Evolutionary conservation across 1,139 yeast genomes (phyloP).

Genomic region (Zygosaccharomyces sapae): DNA sequence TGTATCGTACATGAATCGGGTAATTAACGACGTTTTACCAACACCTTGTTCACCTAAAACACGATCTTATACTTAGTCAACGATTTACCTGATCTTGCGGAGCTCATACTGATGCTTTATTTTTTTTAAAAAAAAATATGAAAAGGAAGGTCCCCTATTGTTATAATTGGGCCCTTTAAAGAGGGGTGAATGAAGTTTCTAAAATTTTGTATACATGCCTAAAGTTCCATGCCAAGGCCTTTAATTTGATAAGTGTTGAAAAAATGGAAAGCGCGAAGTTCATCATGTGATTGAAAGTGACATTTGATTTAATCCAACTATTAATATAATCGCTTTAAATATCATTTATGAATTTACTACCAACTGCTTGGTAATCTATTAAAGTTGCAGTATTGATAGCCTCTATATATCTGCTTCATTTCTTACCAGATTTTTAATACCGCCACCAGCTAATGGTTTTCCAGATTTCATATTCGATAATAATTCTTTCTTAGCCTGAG

Average conservation of each 20-base stretch:
- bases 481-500: conserved; percentile 86
- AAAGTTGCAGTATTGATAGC: too few relatives aligned
- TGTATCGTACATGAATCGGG: conserved; percentile 97
- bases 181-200: neutral
- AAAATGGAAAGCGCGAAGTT: neutral
- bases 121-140: neutral
- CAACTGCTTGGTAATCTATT: neutral
- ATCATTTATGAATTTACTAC: neutral
- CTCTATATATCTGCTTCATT: conserved; percentile 36
- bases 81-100: conserved; percentile 29
- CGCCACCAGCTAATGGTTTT: conserved; percentile 89
- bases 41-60: conserved; percentile 92
- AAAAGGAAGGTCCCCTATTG: neutral
- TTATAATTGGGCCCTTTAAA: neutral
- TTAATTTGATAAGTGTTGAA: neutral
- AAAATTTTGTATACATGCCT: neutral
- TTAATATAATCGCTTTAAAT: too few relatives aligned
- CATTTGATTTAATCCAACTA: too few relatives aligned
- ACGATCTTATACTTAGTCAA: conserved; percentile 83
- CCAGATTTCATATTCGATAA: conserved; percentile 84
- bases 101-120: conserved; percentile 18
- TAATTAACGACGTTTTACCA: conserved; percentile 91
- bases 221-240: neutral
- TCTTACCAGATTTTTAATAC: conserved; percentile 85
- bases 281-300: too few relatives aligned